Evolutionary conservation across 805 yeast species (phyloP).

Genomic region (Nakazawaea wyomingensis): DNA sequence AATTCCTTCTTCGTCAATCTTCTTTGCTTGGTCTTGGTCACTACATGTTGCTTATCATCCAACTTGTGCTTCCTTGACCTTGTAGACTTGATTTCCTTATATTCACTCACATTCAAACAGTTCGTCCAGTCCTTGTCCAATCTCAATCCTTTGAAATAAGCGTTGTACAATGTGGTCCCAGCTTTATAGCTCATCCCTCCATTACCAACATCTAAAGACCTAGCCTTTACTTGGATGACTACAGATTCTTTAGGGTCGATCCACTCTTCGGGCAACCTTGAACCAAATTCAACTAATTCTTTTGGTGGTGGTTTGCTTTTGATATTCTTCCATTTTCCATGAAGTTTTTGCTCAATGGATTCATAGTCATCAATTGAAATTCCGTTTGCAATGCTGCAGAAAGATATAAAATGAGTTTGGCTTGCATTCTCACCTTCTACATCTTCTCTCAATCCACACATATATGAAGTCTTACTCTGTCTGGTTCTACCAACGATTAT

Average conservation of each 20-base stretch:
- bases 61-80: constrained; percentile 9
- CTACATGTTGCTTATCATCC: constrained; percentile 19
- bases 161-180: constrained; percentile 69
- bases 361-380: constrained; percentile 59
- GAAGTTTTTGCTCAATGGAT: constrained; percentile 49
- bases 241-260: constrained; percentile 72
- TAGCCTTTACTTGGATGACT: constrained; percentile 78
- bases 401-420: constrained; percentile 43
- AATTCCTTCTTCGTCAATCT: constrained; percentile 16
- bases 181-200: constrained; percentile 47
- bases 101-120: constrained; percentile 53
- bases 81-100: constrained; percentile 31
- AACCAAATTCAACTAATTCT: constrained; percentile 47
- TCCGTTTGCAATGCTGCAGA: constrained; percentile 84
- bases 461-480: constrained; percentile 64
- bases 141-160: constrained; percentile 64
- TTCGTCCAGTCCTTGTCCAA: constrained; percentile 60
- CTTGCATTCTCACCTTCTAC: constrained; percentile 20
- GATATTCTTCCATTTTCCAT: constrained; percentile 55
- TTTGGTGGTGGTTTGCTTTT: constrained; percentile 36
- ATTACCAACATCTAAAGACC: constrained; percentile 54
- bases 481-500: constrained; percentile 73
- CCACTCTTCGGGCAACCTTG: constrained; percentile 65
- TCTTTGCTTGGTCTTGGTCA: constrained; percentile 24
- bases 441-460: constrained; percentile 62